A percentile compares a stretch with the other conserved stretches of the same genome.
Conservation (phyloP, 2,329 filamentous ascomycete genomes). For the Clonostachys solani region DNA sequence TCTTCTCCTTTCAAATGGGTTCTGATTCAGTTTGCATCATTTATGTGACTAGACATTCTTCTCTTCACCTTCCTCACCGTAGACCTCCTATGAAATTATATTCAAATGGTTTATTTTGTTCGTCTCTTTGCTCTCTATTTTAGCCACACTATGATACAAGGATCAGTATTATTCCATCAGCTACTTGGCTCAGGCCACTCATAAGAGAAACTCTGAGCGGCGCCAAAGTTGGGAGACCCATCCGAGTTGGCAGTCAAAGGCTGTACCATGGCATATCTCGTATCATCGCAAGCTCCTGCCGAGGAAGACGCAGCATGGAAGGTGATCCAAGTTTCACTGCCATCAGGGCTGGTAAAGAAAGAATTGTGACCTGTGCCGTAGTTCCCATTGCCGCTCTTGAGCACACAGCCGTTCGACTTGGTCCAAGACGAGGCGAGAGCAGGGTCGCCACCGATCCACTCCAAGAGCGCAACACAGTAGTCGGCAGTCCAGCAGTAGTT, state of each 20-base stretch:
- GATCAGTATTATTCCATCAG: not conserved
- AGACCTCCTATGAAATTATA: too few relatives aligned
- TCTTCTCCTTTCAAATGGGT: too few relatives aligned
- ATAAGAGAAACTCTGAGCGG: conserved; percentile 1
- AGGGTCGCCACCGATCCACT: conserved; percentile 49
- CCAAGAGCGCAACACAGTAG: conserved; percentile 49
- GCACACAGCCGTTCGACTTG: conserved; percentile 44
- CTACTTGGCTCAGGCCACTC: not conserved
- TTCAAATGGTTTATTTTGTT: too few relatives aligned
- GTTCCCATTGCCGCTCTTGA: conserved; percentile 49
- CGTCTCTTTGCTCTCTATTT: too few relatives aligned
- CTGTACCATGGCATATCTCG: conserved; percentile 49
- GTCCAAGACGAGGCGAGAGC: conserved; percentile 37
- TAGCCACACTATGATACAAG: too few relatives aligned
- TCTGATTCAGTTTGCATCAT: too few relatives aligned
- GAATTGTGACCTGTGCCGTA: conserved; percentile 54
- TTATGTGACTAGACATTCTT: too few relatives aligned
- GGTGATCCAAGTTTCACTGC: conserved; percentile 47
- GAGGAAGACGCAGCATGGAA: conserved; percentile 49
- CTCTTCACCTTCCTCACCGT: too few relatives aligned
- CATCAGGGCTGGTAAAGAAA: conserved; percentile 54
- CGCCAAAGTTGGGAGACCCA: conserved; percentile 47
- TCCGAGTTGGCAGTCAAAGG: conserved; percentile 43
- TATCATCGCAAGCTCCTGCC: conserved; percentile 45
- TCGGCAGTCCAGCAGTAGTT: conserved; percentile 51